Evolutionary conservation across 208 protist species (phyloP), one percentile per base, ranked within the genome.

Genomic region (Borovskyia barvae): DNA sequence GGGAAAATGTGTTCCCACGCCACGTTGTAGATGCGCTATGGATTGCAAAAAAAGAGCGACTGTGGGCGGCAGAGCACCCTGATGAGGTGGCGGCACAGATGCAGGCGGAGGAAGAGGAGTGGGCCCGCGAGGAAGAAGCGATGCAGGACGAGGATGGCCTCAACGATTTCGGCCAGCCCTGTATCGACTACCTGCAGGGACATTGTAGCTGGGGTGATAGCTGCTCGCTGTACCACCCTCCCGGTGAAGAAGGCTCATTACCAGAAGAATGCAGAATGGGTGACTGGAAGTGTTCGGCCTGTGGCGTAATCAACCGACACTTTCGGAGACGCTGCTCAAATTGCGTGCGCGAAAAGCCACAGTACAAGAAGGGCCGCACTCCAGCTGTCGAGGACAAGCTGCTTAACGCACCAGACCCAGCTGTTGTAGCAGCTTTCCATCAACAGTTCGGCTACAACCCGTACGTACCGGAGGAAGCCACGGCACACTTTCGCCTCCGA

Each of bases 391-490:
- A 96, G 65, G 90, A 94, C 43, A 73, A 61, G 22, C 52, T 89
- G 43, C 74, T 96, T 11, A 83, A 72, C 35, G 59, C 66, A 8
- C 90, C 90, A 1, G 90, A 96, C 75, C 55, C 78, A 15, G 61
- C 30, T n/a, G 86, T 80, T 9, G 47, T 64, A 7, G 47, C 56
- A 3, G 77, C 62, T 14, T 70, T 94, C 35, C 72, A 67, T 5
- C 77, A 88, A 52, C 90, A 94, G 55, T 96, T 96, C 54, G 90
- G 90, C 15, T 96, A 96, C 71, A 78, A 96, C 63, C 87, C 87
- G 12, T 88, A 85, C 64, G 9, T 67, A 19, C 39, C 43, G 8
- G 69, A 48, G 12, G 87, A 96, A 47, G 87, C 90, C 1, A 48
- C 82, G 5, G 66, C 75, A 39, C 85, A 93, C 68, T 96, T 88